Evolutionary conservation across 352 stramenopile genomes (phyloP), one percentile per base, ranked within the genome.

Genomic region (Phytophthora multivora): DNA sequence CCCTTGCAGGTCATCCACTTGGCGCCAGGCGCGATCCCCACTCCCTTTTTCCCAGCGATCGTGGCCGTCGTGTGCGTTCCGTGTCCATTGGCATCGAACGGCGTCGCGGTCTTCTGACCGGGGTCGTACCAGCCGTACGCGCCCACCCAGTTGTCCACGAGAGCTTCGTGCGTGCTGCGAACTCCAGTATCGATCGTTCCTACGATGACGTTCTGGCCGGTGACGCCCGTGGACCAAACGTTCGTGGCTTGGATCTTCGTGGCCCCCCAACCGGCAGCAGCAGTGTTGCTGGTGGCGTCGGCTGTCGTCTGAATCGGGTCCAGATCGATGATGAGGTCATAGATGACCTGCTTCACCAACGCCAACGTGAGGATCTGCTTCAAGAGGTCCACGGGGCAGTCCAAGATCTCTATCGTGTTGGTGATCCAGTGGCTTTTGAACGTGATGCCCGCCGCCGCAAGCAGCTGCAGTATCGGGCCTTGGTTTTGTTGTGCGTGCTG

Each of bases 1-100:
- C 71, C 79, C 42, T 80, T 77, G 71, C 76, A 86, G 2, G 74
- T 35, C 50, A 88, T 83, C 76, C 76, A 88, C 23, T 59, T 83
- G 23, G 51, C 66, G 4, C 68, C 72, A 12, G 79, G 76, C 11
- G 79, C 79, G 11, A 88, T 62, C 3, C 76, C 79, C 5, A 86
- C 63, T 8, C 76, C 76, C 8, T 58, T 33, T 0, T 42, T 25
- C 3, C 79, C 79, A 4, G 57, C 71, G 41, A 88, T 86, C 15
- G 75, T 81, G 18, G 68, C 79, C 57, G 79, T 72, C 7, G 69
- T 81, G 60, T 88, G 79, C 0, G 79, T 84, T 23, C 74, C 79
- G 33, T 86, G 79, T n/a, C 74, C 74, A 31, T 68, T 78, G 10
- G 42, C 36, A 38, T 88, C 79, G 31, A 52, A 84, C 4, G 79